phyloP scores from a whole-genome alignment of 768 basidiomycete genomes.

The Leucocoprinus birnbaumii region DNA sequence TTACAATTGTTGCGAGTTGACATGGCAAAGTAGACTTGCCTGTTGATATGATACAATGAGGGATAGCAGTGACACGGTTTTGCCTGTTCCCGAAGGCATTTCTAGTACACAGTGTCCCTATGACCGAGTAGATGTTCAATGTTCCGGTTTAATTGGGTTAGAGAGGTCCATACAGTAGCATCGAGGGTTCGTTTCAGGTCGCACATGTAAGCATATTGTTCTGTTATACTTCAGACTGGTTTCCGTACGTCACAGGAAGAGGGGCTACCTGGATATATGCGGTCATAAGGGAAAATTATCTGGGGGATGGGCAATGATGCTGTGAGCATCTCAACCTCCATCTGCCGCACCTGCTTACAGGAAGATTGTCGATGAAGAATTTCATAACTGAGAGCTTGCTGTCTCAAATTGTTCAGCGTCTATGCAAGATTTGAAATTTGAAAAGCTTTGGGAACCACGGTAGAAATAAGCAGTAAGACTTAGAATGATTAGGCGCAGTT shows the following conservation, averaged over 20 bases:
- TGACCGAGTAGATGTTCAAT: conserved; percentile 4
- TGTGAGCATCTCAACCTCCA: background rate
- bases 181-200: conserved; percentile 96
- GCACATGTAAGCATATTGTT: conserved; percentile 99
- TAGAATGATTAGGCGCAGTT: background rate
- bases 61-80: conserved; percentile 94
- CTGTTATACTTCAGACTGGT: conserved; percentile 34
- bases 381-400: conserved; percentile 49
- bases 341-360: conserved; percentile 42
- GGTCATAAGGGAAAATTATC: conserved; percentile 92
- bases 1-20: background rate
- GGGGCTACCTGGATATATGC: conserved; percentile 86
- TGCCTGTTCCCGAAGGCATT: conserved; percentile 99
- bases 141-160: background rate
- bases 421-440: no score
- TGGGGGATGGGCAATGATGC: conserved; percentile 24
- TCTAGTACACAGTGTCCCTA: conserved; percentile 99
- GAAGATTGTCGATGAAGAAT: conserved; percentile 79
- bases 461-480: background rate
- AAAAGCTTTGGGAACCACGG: no score
- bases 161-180: conserved; percentile 62
- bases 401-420: no score
- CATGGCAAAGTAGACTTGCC: conserved; percentile 34
- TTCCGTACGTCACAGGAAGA: conserved; percentile 6
- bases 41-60: conserved; percentile 98